Evolutionary conservation across 176 grass and related monocot species (phyloP).

Genomic region (Typha latifolia): DNA sequence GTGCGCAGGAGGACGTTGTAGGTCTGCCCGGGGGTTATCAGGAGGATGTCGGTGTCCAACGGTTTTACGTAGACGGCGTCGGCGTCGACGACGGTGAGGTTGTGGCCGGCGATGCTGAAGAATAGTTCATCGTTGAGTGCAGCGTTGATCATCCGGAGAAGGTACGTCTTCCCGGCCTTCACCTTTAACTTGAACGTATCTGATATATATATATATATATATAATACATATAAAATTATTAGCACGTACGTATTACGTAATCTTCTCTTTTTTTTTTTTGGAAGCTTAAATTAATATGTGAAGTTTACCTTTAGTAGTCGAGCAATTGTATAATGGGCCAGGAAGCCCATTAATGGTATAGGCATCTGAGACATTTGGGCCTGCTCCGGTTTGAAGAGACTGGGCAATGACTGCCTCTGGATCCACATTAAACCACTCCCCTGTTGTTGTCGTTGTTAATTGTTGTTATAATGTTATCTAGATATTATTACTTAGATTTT

Average conservation of each 20-base stretch:
- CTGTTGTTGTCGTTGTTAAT: neutral
- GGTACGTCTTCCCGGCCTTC: conserved; percentile 34
- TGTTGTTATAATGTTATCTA: too few species aligned
- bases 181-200: conserved; percentile 66
- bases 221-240: too few species aligned
- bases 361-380: conserved; percentile 54
- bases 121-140: conserved; percentile 61
- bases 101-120: conserved; percentile 59
- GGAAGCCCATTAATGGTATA: conserved; percentile 66
- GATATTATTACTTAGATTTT: too few species aligned
- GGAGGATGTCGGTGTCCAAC: conserved; percentile 39
- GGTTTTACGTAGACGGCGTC: conserved; percentile 57
- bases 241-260: too few species aligned
- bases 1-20: conserved; percentile 60
- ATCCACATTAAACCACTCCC: conserved; percentile 60
- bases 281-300: too few species aligned
- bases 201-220: neutral
- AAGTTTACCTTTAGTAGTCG: neutral
- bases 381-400: conserved; percentile 36
- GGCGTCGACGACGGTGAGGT: conserved; percentile 49
- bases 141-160: conserved; percentile 61
- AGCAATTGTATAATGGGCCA: conserved; percentile 65
- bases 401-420: conserved; percentile 42
- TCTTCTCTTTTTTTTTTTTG: too few species aligned
- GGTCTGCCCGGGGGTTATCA: conserved; percentile 67